Evolutionary conservation across 2,329 filamentous ascomycete genomes (phyloP), one percentile per base, ranked within the genome.

Genomic region (Verticillium dahliae): DNA sequence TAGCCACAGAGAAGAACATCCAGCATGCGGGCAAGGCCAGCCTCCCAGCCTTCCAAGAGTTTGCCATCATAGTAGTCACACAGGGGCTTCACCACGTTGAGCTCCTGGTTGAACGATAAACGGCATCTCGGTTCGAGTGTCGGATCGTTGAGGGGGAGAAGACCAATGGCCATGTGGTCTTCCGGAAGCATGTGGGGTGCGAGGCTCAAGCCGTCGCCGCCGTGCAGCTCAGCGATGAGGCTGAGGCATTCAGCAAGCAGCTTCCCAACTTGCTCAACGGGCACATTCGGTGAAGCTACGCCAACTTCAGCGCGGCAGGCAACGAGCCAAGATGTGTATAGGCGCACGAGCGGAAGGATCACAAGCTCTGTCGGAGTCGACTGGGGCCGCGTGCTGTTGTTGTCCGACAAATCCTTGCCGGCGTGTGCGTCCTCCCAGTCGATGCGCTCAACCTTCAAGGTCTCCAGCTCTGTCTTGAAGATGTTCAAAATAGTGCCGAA

Each of bases 401-500:
- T 67, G n/a, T 56, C 55, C 9, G 14, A 15, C 13, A 67, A 61
- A 41, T 62, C 62, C 14, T 65, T 62, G 10, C 68, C 69, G 50
- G 69, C 63, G 2, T 58, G 71, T 66, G 56, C 72, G 67, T 65
- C 68, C 67, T 56, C 70, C 69, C 72, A 72, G 65, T 72, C 74
- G 65, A 69, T 6, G 22, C 33, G 41, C 18, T 59, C 72, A 55
- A 66, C 65, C 74, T 61, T 73, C 75, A 27, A 70, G 56, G 86
- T 81, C 61, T 86, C 83, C 3, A 96, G 79, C 67, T 92, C 88
- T n/a, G 85, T 81, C 65, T 88, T 80, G 39, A 96, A 79, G 34
- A 89, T 78, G 59, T 89, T 86, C 56, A 93, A 83, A 37, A 97
- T 80, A 1, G 85, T 84, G 61, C 88, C 85, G 68, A 96, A 89